These are phyloP conservation scores for Coemansia sp. DNA, from an alignment of 192 early-diverging fungal genomes.

Conservation along the genomic window DNA sequence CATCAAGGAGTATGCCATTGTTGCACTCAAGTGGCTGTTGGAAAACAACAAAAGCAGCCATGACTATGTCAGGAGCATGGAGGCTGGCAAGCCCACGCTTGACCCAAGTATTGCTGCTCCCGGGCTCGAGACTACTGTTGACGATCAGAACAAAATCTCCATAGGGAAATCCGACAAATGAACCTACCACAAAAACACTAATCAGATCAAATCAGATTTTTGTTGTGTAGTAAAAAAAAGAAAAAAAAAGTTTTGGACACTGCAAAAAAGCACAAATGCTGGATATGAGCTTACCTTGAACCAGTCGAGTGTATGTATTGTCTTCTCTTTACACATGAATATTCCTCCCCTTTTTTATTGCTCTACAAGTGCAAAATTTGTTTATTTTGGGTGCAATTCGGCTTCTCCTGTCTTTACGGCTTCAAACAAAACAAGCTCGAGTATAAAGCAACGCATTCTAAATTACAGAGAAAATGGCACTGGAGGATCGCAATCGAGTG, in stretches of 20 bases:
- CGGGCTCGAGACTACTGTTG: constrained; percentile 9
- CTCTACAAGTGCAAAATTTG: background rate
- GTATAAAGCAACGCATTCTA: background rate
- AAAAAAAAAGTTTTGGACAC: constrained; percentile 2
- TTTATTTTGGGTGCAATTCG: background rate
- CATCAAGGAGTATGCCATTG: constrained; percentile 49
- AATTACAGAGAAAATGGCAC: constrained; percentile 28
- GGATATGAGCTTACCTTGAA: background rate
- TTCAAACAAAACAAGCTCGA: background rate
- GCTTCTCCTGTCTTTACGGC: background rate
- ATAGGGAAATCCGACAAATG: background rate
- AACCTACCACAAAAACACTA: background rate
- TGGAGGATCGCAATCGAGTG: constrained; percentile 54
- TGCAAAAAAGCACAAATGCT: background rate
- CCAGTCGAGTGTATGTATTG: background rate
- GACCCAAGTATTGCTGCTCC: constrained; percentile 14
- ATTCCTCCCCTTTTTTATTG: background rate
- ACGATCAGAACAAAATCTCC: background rate
- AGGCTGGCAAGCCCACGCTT: constrained; percentile 13
- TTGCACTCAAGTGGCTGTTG: constrained; percentile 39
- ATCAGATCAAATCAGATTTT: background rate
- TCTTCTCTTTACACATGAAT: background rate
- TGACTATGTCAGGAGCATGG: constrained; percentile 32
- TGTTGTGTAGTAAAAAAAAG: background rate
- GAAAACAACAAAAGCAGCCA: constrained; percentile 38